These are phyloP conservation scores for Rhizomucor pusillus DNA, from an alignment of 371 early-diverging fungal genomes.

Conservation along the genomic window DNA sequence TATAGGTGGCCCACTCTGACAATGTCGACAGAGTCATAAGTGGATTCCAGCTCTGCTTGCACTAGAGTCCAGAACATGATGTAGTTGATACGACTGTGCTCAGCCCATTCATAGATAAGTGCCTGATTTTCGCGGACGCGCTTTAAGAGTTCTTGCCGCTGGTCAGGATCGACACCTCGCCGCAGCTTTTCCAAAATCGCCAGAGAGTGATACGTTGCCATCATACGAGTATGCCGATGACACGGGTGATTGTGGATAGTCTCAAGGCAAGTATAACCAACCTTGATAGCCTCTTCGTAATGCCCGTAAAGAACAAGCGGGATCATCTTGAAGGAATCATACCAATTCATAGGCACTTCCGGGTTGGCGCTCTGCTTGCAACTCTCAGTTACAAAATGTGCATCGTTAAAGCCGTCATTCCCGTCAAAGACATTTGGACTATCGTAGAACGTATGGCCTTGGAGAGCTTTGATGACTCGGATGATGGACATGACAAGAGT, in stretches of 20 bases:
- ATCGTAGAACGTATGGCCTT: slow-evolving; percentile 31
- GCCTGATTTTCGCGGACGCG: slow-evolving; percentile 27
- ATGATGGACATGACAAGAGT: slow-evolving; percentile 38
- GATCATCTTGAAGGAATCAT: slow-evolving; percentile 36
- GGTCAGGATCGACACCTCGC: slow-evolving; percentile 7
- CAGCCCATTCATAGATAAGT: slow-evolving; percentile 24
- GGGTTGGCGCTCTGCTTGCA: slow-evolving; percentile 32
- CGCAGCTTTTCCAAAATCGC: slow-evolving; percentile 32
- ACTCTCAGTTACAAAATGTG: slow-evolving; percentile 35
- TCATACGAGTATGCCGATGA: slow-evolving; percentile 38
- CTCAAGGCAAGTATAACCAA: slow-evolving; percentile 26
- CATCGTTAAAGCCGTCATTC: slow-evolving; percentile 44
- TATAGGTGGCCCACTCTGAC: slow-evolving; percentile 21
- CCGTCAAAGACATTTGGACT: slow-evolving; percentile 34
- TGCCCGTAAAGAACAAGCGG: slow-evolving; percentile 41
- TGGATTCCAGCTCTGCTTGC: slow-evolving; percentile 31
- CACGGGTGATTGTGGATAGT: slow-evolving; percentile 33
- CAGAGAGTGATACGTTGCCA: slow-evolving; percentile 27
- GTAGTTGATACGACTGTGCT: slow-evolving; percentile 25
- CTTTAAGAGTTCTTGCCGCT: slow-evolving; percentile 10
- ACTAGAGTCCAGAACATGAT: slow-evolving; percentile 34
- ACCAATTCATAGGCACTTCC: slow-evolving; percentile 34
- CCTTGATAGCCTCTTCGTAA: slow-evolving; percentile 32
- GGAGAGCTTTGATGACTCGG: slow-evolving; percentile 32
- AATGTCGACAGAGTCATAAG: slow-evolving; percentile 12